Conservation (phyloP, 805 yeast species). For the Candida sakaeoensis region DNA sequence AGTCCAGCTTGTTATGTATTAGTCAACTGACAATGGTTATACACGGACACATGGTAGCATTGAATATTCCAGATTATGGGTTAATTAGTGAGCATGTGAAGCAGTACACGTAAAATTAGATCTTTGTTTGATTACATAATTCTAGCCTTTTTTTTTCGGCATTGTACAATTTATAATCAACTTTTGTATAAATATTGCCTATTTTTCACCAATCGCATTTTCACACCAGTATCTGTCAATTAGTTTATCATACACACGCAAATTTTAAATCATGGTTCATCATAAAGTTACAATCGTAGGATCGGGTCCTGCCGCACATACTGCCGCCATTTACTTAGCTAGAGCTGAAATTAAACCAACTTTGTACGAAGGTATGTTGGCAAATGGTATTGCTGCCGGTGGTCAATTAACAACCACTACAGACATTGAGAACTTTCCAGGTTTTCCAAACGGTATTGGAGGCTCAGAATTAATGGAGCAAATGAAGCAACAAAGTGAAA, state of each 20-base stretch:
- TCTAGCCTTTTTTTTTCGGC: background rate
- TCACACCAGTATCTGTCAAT: background rate
- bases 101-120: background rate
- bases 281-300: constrained; percentile 86
- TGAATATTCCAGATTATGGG: background rate
- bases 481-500: constrained; percentile 84
- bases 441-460: constrained; percentile 89
- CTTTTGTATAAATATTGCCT: background rate
- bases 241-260: background rate
- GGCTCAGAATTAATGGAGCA: constrained; percentile 89
- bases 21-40: too few species aligned
- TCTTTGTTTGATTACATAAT: background rate
- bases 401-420: constrained; percentile 99
- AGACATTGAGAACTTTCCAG: constrained; percentile 98
- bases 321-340: constrained; percentile 95
- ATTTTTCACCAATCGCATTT: background rate
- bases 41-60: background rate
- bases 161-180: background rate
- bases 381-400: constrained; percentile 98
- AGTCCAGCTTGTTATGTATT: too few species aligned
- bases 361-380: constrained; percentile 92
- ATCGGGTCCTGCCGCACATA: constrained; percentile 99
- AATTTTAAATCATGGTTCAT: constrained; percentile 60
- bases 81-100: constrained; percentile 3
- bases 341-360: constrained; percentile 96